A percentile compares a stretch with the other conserved stretches of the same genome.
Evolutionary conservation across 805 yeast species (phyloP).

Genomic region (Peterozyma toletana): DNA sequence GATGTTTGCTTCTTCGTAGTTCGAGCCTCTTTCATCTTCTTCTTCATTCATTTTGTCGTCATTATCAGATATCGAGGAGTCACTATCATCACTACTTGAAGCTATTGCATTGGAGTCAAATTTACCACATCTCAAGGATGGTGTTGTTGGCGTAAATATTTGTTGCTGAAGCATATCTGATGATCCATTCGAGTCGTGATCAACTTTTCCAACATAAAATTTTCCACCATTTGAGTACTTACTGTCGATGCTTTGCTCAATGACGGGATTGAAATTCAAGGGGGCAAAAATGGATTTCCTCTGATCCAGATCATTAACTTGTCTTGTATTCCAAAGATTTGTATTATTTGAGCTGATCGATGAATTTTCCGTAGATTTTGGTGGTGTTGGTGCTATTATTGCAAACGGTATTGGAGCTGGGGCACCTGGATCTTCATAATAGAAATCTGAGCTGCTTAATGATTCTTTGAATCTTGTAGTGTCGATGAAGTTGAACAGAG

Average conservation of each 20-base stretch:
- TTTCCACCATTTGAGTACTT: slow-evolving; percentile 90
- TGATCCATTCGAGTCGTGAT: slow-evolving; percentile 27
- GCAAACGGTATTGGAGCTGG: slow-evolving; percentile 62
- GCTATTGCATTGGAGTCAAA: slow-evolving; percentile 1
- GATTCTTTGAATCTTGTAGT: slow-evolving; percentile 39
- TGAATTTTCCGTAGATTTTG: slow-evolving; percentile 10
- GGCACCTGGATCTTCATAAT: slow-evolving; percentile 78
- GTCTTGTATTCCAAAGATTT: neutral
- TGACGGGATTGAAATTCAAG: slow-evolving; percentile 71
- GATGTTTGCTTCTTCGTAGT: slow-evolving; percentile 8
- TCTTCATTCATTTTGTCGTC: slow-evolving; percentile 18
- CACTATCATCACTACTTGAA: slow-evolving; percentile 8
- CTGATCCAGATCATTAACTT: slow-evolving; percentile 16
- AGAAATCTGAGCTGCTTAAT: slow-evolving; percentile 28
- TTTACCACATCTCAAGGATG: slow-evolving; percentile 4
- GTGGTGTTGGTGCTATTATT: slow-evolving; percentile 25
- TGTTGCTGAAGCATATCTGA: neutral
- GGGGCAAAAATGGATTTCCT: slow-evolving; percentile 73
- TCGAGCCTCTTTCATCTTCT: slow-evolving; percentile 14
- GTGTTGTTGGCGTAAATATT: slow-evolving; percentile 3
- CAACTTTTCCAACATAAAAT: slow-evolving; percentile 85
- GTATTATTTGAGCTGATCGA: slow-evolving; percentile 7
- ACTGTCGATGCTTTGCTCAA: slow-evolving; percentile 69
- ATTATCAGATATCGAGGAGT: slow-evolving; percentile 13
- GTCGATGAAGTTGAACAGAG: slow-evolving; percentile 6